Percentiles rank a stretch among this genome's conserved stretches.
Conservation (phyloP, 2,329 filamentous ascomycete genomes). For the Cadophora sp. region DNA sequence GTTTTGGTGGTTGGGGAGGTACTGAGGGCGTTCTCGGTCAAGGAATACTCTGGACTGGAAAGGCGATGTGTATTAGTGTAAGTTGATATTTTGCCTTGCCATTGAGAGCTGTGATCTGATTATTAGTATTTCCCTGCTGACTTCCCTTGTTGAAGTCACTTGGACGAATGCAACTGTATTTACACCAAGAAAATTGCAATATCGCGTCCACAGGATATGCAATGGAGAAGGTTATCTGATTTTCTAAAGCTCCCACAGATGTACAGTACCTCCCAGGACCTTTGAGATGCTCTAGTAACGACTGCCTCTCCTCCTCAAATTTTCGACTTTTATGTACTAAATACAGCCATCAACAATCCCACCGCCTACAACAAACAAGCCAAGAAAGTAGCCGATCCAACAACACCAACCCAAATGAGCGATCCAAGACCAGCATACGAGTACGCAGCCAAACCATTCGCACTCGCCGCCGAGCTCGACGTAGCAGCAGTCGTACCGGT, state of each 20-base stretch:
- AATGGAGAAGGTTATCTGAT: no score
- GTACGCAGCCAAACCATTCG: constrained; percentile 6
- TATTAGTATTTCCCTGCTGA: background rate
- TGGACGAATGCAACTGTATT: no score
- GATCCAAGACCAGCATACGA: constrained; percentile 25
- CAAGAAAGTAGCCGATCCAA: constrained; percentile 30
- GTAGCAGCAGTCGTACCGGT: constrained; percentile 7
- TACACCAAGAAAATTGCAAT: no score
- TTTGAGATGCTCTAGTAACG: background rate
- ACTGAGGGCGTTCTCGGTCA: background rate
- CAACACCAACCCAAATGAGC: constrained; percentile 27
- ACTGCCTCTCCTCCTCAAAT: background rate
- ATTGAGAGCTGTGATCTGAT: no score
- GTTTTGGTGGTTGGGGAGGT: background rate
- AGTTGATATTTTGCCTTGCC: background rate
- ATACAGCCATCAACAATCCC: background rate
- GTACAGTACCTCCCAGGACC: no score
- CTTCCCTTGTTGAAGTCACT: background rate
- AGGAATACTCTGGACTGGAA: background rate
- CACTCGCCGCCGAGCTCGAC: constrained; percentile 22
- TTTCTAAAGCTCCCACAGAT: no score
- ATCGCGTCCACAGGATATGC: no score
- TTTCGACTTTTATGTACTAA: background rate
- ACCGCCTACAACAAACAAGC: constrained; percentile 29
- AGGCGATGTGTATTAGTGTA: background rate